Evolutionary conservation across 257 asterid genomes (phyloP).

Genomic region (Eucommia ulmoides): DNA sequence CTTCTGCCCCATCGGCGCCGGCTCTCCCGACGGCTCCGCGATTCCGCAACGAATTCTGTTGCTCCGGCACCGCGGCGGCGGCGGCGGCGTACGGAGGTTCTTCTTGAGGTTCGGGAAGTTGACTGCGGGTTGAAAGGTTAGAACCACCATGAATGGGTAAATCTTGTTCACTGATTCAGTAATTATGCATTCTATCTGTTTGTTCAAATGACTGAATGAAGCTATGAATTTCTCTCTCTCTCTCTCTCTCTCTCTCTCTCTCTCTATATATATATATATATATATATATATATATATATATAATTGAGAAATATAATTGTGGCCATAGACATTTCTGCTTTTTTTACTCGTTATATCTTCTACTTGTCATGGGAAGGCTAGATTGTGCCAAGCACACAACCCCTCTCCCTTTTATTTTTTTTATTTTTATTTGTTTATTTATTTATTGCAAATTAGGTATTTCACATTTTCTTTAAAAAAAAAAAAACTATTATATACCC

Average conservation of each 20-base stretch:
- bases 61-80: neutral
- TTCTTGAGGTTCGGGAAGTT: conserved; percentile 14
- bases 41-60: conserved; percentile 50
- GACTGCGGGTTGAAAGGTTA: conserved; percentile 32
- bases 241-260: neutral
- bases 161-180: neutral
- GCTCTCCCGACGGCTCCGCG: conserved; percentile 75
- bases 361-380: too few species aligned
- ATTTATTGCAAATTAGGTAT: too few species aligned
- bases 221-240: neutral
- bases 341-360: too few species aligned
- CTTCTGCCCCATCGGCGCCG: conserved; percentile 89
- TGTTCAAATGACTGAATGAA: too few species aligned
- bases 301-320: neutral
- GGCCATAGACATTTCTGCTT: conserved; percentile 20
- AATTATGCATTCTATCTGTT: neutral
- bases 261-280: neutral
- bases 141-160: conserved; percentile 28
- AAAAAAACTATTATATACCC: too few species aligned
- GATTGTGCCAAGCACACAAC: too few species aligned
- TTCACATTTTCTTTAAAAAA: too few species aligned
- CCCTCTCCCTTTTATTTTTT: too few species aligned
- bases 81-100: conserved; percentile 4
- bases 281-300: neutral
- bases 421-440: too few species aligned